Evolutionary conservation across 2,329 filamentous ascomycete species (phyloP), one percentile per base, ranked within the genome.

Genomic region (Emergomyces africanus): DNA sequence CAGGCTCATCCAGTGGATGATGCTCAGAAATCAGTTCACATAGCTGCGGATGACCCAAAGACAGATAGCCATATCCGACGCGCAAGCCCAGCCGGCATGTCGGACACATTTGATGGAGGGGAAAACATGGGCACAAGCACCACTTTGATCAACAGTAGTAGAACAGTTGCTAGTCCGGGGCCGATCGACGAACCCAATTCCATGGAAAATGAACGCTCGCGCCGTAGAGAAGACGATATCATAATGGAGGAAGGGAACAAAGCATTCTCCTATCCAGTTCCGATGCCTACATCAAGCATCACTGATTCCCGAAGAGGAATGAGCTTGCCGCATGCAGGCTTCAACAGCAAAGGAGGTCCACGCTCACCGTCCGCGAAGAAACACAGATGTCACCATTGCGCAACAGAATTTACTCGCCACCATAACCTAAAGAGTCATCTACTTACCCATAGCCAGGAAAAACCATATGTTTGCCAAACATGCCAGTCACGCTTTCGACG

Each of bases 351-450:
- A 68, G 77, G 75, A 63, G 79, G 77, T 58, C 84, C 85, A 54
- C 83, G 84, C 66, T 89, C 90, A 5, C 86, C 88, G 0, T 85
- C 85, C 30, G 81, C 83, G 57, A 96, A 96, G 76, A 92, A 94
- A 69, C 92, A 99, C 77, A 95, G 94, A 72, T 99, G 94, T 69
- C 92, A 90, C 0, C 96, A 95, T 72, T 99, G 94, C 78, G 84
- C 90, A 44, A 96, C 94, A 5, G 94, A 96, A 68, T 99, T 99
- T 66, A 99, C 94, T 33, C 84, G 94, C 50, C 94, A 97, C 70
- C 94, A 97, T 71, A 97, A 99, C 68, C 82, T 97, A 33, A 99
- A 97, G 76, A 96, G 90, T 66, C 94, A 99, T 75, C 81, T 99
- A 60, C 83, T 99, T 70, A 97, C 94, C 0, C 94, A 97, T 73